Conservation (phyloP, 768 basidiomycete species). For the Atractiella rhizophila region DNA sequence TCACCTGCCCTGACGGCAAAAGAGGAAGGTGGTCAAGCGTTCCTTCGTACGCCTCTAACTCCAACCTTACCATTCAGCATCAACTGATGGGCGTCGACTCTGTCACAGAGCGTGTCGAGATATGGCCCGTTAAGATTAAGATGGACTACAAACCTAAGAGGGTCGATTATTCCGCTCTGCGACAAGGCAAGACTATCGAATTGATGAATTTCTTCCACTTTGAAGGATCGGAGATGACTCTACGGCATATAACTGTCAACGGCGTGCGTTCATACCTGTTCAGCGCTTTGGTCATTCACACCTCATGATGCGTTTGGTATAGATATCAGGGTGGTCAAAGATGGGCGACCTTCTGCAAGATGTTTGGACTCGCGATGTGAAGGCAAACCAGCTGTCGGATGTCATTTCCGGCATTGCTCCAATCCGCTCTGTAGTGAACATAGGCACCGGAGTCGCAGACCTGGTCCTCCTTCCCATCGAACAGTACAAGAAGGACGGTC, state of each 20-base stretch:
- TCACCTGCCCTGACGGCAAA: neutral
- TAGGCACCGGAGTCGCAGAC: constrained; percentile 89
- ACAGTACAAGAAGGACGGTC: constrained; percentile 90
- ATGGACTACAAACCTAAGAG: constrained; percentile 95
- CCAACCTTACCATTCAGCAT: neutral
- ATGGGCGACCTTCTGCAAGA: constrained; percentile 84
- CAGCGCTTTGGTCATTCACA: neutral
- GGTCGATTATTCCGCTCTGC: constrained; percentile 73
- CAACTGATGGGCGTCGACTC: neutral
- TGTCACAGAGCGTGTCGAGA: constrained; percentile 57
- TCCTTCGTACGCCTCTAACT: constrained; percentile 38
- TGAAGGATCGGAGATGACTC: constrained; percentile 91
- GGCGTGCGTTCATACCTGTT: constrained; percentile 36
- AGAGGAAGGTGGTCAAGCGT: constrained; percentile 26
- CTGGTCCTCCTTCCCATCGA: constrained; percentile 84
- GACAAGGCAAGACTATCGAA: constrained; percentile 76
- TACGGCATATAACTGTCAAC: constrained; percentile 68
- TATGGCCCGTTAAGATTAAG: constrained; percentile 83
- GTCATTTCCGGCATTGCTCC: constrained; percentile 91
- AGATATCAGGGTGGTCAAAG: constrained; percentile 82
- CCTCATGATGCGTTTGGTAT: neutral
- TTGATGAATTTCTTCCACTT: constrained; percentile 99
- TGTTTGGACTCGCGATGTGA: constrained; percentile 96
- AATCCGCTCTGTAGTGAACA: constrained; percentile 86
- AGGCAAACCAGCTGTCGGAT: constrained; percentile 88